Conservation (phyloP, 2,329 filamentous ascomycete species). For the Stromatinia cepivora region DNA sequence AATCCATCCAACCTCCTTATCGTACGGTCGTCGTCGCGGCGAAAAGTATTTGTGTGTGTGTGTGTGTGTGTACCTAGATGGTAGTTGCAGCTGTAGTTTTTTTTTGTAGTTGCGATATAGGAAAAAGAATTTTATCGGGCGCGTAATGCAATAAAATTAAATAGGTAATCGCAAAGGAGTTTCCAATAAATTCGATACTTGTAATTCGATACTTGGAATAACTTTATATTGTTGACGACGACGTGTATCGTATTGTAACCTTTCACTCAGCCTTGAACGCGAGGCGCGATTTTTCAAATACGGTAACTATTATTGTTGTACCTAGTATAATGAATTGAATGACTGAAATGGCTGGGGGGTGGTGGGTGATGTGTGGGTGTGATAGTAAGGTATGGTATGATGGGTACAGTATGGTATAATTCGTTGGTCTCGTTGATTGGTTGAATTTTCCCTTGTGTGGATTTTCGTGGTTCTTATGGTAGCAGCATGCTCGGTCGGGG, state of each 20-base stretch:
- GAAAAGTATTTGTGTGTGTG: neutral
- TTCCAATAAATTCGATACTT: neutral
- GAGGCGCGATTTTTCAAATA: slow-evolving; percentile 8
- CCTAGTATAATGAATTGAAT: neutral
- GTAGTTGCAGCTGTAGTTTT: neutral
- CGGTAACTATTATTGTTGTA: neutral
- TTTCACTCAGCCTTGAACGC: slow-evolving; percentile 13
- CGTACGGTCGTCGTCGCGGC: slow-evolving; percentile 2
- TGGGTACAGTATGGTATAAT: neutral
- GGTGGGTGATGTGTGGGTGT: neutral
- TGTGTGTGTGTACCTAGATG: neutral
- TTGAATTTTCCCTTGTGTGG: slow-evolving; percentile 1
- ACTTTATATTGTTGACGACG: neutral
- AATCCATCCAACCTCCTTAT: slow-evolving; percentile 17
- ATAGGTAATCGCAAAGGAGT: neutral
- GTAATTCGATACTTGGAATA: neutral
- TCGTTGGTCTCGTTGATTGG: slow-evolving; percentile 20
- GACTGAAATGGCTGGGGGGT: neutral
- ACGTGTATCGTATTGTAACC: neutral
- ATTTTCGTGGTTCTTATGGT: slow-evolving; percentile 18
- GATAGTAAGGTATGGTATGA: neutral
- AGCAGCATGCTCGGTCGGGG: slow-evolving; percentile 15
- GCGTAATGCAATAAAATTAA: slow-evolving; percentile 1
- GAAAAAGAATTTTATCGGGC: neutral
- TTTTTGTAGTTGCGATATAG: neutral